phyloP scores from a whole-genome alignment of 441 rosid species.

The Geranium incanum region DNA sequence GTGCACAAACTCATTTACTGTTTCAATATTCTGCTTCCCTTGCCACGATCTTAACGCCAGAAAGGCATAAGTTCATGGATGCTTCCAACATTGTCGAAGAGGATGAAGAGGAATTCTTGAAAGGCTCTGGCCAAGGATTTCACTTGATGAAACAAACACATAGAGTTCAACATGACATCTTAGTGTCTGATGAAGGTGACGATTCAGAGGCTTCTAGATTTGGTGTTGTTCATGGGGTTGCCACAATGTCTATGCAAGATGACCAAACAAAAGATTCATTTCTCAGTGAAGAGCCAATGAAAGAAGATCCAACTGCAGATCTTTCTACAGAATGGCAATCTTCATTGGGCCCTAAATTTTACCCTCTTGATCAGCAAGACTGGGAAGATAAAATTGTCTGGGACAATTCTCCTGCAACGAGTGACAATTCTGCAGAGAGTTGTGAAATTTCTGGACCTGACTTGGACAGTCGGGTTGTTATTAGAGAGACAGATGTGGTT shows the following conservation, averaged over 20 bases:
- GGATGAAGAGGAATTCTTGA: slow-evolving; percentile 76
- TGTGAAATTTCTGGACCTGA: slow-evolving; percentile 38
- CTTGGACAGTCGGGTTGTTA: slow-evolving; percentile 26
- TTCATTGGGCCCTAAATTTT: slow-evolving; percentile 37
- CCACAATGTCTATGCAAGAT: slow-evolving; percentile 32
- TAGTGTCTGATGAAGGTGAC: slow-evolving; percentile 31
- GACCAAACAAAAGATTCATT: slow-evolving; percentile 38
- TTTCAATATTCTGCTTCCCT: slow-evolving; percentile 15
- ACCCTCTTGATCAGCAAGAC: slow-evolving; percentile 81
- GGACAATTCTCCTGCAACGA: slow-evolving; percentile 46
- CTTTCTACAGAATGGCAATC: slow-evolving; percentile 45
- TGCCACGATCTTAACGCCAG: slow-evolving; percentile 38
- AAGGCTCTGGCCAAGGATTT: slow-evolving; percentile 40
- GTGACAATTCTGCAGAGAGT: slow-evolving; percentile 40
- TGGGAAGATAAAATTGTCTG: slow-evolving; percentile 89
- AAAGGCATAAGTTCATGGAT: slow-evolving; percentile 48
- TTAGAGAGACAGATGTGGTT: slow-evolving; percentile 32
- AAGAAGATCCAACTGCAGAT: slow-evolving; percentile 36
- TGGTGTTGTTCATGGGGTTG: slow-evolving; percentile 31
- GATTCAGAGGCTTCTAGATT: slow-evolving; percentile 28
- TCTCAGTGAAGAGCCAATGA: slow-evolving; percentile 63
- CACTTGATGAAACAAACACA: slow-evolving; percentile 29
- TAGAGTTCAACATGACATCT: slow-evolving; percentile 33
- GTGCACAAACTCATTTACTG: slow-evolving; percentile 16
- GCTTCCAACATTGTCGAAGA: slow-evolving; percentile 72